Percentiles rank a stretch among this genome's conserved stretches.
Conservation (phyloP, 1,284 basidiomycete species). For the Ganoderma leucocontextum region DNA sequence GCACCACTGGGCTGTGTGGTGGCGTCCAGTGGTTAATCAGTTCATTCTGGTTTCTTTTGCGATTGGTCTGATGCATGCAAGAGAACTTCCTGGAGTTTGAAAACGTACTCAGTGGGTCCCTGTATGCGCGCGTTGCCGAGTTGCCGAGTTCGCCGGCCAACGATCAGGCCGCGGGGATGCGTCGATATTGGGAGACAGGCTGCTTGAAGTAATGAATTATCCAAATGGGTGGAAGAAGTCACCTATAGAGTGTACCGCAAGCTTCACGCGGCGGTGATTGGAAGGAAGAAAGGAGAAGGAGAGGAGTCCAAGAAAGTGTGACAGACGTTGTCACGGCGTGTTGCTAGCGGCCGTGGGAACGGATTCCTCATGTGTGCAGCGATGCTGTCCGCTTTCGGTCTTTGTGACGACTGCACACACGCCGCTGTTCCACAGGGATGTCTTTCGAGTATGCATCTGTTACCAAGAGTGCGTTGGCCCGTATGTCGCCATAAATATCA, state of each 20-base stretch:
- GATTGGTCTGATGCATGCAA: neutral
- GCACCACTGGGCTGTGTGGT: conserved; percentile 17
- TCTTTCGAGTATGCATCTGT: conserved; percentile 83
- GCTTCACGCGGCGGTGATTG: neutral
- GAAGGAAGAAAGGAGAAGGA: conserved; percentile 3
- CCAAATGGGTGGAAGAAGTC: neutral
- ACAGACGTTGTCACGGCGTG: neutral
- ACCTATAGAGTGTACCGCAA: neutral
- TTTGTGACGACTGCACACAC: neutral
- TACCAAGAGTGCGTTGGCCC: conserved; percentile 67
- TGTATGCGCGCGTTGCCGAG: neutral
- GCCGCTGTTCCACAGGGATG: conserved; percentile 49
- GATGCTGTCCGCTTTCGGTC: conserved; percentile 4
- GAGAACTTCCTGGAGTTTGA: conserved; percentile 3
- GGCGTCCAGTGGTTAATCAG: conserved; percentile 21
- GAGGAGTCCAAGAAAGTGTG: neutral
- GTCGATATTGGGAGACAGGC: neutral
- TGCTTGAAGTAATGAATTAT: neutral
- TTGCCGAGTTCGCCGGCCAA: neutral
- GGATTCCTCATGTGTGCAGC: neutral
- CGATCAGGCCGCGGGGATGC: neutral
- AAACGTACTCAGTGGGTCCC: conserved; percentile 4
- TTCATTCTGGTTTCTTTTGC: conserved; percentile 4
- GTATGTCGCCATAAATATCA: neutral
- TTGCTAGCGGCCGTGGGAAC: neutral